Percentiles rank a stretch among this genome's conserved stretches.
Conservation (phyloP, 1,139 yeast species). For the Yamadazyma membranifaciens region DNA sequence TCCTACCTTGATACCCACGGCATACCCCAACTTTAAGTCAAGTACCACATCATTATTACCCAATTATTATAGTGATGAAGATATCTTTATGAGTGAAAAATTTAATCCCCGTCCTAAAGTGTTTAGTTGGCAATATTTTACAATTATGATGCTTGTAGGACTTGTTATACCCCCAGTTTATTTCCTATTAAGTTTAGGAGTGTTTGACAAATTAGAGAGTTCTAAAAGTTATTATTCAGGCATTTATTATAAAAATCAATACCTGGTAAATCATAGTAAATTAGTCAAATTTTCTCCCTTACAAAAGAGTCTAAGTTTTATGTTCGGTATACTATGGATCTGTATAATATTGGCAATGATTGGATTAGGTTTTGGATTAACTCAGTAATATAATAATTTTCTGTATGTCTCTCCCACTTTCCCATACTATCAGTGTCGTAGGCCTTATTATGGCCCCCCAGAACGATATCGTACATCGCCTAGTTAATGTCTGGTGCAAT, state of each 20-base stretch:
- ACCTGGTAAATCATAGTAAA: constrained; percentile 12
- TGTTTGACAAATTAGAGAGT: constrained; percentile 28
- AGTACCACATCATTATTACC: constrained; percentile 5
- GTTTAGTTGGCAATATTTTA: constrained; percentile 21
- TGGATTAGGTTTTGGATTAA: constrained; percentile 37
- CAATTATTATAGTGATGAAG: constrained; percentile 3
- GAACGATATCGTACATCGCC: neutral
- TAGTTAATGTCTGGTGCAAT: neutral
- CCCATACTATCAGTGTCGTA: neutral
- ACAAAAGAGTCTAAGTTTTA: constrained; percentile 34
- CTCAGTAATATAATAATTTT: constrained; percentile 7
- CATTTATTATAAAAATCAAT: constrained; percentile 22
- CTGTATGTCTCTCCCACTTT: neutral
- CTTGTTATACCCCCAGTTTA: constrained; percentile 36
- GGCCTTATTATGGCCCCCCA: neutral
- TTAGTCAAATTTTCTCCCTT: constrained; percentile 23
- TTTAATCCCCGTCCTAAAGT: constrained; percentile 4
- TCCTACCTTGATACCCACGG: constrained; percentile 9
- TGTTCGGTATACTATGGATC: constrained; percentile 36
- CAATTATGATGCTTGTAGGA: constrained; percentile 27
- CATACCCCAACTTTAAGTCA: constrained; percentile 8
- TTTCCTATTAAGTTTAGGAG: constrained; percentile 31
- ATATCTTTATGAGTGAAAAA: constrained; percentile 2
- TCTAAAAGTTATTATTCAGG: constrained; percentile 15
- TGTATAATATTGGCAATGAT: constrained; percentile 37